Conservation (phyloP, 2,329 filamentous ascomycete genomes). For the Alternaria longipes region DNA sequence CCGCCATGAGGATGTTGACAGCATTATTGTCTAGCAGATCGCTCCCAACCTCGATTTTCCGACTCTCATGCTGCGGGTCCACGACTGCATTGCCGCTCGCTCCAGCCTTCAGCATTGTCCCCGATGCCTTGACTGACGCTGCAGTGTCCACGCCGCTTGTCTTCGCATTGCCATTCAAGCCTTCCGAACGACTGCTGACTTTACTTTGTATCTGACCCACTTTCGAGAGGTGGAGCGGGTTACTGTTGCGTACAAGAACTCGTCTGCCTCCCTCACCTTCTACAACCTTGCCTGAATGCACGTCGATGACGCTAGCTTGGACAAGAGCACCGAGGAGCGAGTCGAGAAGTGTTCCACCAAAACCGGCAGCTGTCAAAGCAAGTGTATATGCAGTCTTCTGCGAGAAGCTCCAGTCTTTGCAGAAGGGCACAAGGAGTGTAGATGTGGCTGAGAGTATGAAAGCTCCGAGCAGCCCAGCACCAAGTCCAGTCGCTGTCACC, state of each 20-base stretch:
- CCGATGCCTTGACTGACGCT: slow-evolving; percentile 33
- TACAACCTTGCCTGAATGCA: slow-evolving; percentile 83
- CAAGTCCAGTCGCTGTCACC: slow-evolving; percentile 77
- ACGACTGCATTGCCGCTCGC: slow-evolving; percentile 37
- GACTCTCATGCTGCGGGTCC: slow-evolving; percentile 54
- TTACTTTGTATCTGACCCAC: slow-evolving; percentile 46
- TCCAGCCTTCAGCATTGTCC: slow-evolving; percentile 46
- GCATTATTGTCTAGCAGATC: slow-evolving; percentile 93
- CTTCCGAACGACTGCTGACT: slow-evolving; percentile 55
- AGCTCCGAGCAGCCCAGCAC: slow-evolving; percentile 77
- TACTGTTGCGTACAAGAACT: slow-evolving; percentile 54
- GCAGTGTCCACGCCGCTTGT: slow-evolving; percentile 37
- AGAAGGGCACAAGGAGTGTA: slow-evolving; percentile 74
- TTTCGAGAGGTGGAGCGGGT: slow-evolving; percentile 42
- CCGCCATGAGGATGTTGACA: slow-evolving; percentile 92
- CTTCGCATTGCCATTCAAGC: slow-evolving; percentile 49
- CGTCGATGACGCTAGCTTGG: slow-evolving; percentile 87
- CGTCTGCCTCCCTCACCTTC: slow-evolving; percentile 80
- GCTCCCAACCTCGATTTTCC: slow-evolving; percentile 69
- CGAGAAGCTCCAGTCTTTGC: slow-evolving; percentile 52
- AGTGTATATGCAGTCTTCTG: slow-evolving; percentile 54
- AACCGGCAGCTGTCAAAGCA: slow-evolving; percentile 74
- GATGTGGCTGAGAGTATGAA: slow-evolving; percentile 74
- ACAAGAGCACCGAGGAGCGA: slow-evolving; percentile 85
- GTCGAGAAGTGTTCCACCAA: slow-evolving; percentile 83